phyloP scores from a whole-genome alignment of 257 asterid species.

The Eustoma russellianum region DNA sequence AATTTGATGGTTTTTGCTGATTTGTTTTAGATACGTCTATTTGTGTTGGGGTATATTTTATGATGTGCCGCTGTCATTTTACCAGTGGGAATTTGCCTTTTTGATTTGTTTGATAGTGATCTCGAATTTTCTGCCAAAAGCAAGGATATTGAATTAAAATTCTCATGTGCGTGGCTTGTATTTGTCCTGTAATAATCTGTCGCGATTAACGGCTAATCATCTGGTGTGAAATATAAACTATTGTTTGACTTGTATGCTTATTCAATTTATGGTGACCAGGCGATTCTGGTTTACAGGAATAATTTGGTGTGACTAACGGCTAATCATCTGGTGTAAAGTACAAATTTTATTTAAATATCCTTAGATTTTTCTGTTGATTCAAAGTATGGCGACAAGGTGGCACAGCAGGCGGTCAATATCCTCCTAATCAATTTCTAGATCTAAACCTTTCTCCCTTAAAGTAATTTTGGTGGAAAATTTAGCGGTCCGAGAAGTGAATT shows the following conservation, averaged over 20 bases:
- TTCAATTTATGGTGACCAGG: conserved; percentile 6
- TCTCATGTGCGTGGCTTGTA: too few species aligned
- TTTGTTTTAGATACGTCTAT: too few species aligned
- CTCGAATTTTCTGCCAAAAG: conserved; percentile 19
- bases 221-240: conserved; percentile 22
- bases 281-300: too few species aligned
- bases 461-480: too few species aligned
- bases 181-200: too few species aligned
- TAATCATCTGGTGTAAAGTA: conserved; percentile 24
- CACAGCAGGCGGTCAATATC: conserved; percentile 3
- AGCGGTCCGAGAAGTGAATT: too few species aligned
- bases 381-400: not conserved
- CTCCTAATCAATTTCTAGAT: conserved; percentile 12
- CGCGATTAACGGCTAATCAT: not conserved
- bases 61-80: too few species aligned
- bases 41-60: too few species aligned
- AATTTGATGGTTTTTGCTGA: too few species aligned
- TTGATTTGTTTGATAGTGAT: conserved; percentile 11
- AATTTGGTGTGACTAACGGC: too few species aligned
- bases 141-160: not conserved
- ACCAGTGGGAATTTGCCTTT: too few species aligned
- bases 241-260: conserved; percentile 9
- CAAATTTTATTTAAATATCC: conserved; percentile 1
- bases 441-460: not conserved
- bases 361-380: conserved; percentile 12